A percentile compares a stretch with the other conserved stretches of the same genome.
Evolutionary conservation across 768 basidiomycete genomes (phyloP).

Genomic region (Rhizopogon roseolus): DNA sequence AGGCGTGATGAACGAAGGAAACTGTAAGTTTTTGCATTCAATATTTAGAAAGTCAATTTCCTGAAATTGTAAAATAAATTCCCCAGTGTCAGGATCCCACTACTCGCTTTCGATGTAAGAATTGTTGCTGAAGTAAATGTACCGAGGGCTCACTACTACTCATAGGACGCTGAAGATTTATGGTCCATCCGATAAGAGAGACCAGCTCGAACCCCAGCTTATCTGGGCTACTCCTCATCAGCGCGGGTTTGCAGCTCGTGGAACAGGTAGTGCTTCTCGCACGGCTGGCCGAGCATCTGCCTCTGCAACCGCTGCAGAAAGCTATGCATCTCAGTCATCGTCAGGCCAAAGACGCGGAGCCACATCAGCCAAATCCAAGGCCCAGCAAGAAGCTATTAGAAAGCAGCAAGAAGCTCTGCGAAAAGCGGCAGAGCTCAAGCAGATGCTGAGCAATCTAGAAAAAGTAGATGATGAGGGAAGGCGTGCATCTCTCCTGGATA

Average conservation of each 20-base stretch:
- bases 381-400: constrained; percentile 29
- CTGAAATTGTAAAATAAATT: constrained; percentile 1
- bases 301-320: constrained; percentile 10
- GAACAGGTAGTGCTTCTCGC: constrained; percentile 3
- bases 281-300: constrained; percentile 12
- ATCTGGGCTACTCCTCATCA: constrained; percentile 73
- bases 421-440: constrained; percentile 63
- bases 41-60: background rate
- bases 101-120: constrained; percentile 64
- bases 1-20: constrained; percentile 63
- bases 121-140: background rate
- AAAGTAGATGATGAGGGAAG: constrained; percentile 76
- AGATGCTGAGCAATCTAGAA: constrained; percentile 63
- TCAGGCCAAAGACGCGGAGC: constrained; percentile 14
- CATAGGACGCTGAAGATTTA: constrained; percentile 67
- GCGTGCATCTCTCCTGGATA: constrained; percentile 66
- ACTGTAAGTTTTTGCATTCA: constrained; percentile 36
- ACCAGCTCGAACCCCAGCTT: constrained; percentile 58
- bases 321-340: constrained; percentile 9
- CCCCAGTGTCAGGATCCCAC: constrained; percentile 35
- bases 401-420: constrained; percentile 45
- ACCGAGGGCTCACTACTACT: background rate
- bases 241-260: constrained; percentile 42
- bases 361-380: constrained; percentile 20
- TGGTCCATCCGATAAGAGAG: constrained; percentile 56